Conservation (phyloP, 192 early-diverging fungal species). For the Funneliformis geosporum region DNA sequence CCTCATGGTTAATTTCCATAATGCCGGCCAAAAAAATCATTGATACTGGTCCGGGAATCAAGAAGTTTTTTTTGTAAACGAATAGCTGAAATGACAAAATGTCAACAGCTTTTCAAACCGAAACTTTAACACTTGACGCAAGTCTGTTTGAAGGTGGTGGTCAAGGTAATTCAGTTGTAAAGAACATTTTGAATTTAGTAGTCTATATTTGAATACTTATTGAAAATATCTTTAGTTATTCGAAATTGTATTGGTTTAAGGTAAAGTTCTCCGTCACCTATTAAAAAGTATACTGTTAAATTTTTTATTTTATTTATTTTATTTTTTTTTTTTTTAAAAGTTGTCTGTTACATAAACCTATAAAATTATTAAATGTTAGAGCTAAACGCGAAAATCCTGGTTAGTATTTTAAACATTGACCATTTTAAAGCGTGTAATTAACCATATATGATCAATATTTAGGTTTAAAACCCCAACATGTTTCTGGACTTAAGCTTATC, state of each 20-base stretch:
- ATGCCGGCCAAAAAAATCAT: too few relatives aligned
- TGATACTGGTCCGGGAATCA: too few relatives aligned
- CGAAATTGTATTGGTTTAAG: conserved; percentile 15
- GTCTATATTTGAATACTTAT: not conserved
- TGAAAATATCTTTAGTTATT: not conserved
- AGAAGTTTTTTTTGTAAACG: too few relatives aligned
- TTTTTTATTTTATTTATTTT: not conserved
- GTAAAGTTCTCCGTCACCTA: too few relatives aligned
- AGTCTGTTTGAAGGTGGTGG: conserved; percentile 19
- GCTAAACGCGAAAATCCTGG: conserved; percentile 27
- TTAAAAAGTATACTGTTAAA: not conserved
- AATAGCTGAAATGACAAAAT: too few relatives aligned
- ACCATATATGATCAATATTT: not conserved
- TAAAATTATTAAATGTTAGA: conserved; percentile 31
- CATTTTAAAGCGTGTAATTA: not conserved
- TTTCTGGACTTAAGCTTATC: conserved; percentile 40
- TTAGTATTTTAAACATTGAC: not conserved
- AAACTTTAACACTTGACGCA: conserved; percentile 3
- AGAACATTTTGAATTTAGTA: not conserved
- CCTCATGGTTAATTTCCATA: too few relatives aligned
- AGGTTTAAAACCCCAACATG: conserved; percentile 45
- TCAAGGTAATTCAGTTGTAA: not conserved
- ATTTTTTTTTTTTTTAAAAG: conserved; percentile 4
- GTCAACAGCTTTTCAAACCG: not conserved
- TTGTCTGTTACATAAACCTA: conserved; percentile 25